A percentile compares a stretch with the other conserved stretches of the same genome.
phyloP scores from a whole-genome alignment of 208 protist genomes.

The Leishmania tropica region DNA sequence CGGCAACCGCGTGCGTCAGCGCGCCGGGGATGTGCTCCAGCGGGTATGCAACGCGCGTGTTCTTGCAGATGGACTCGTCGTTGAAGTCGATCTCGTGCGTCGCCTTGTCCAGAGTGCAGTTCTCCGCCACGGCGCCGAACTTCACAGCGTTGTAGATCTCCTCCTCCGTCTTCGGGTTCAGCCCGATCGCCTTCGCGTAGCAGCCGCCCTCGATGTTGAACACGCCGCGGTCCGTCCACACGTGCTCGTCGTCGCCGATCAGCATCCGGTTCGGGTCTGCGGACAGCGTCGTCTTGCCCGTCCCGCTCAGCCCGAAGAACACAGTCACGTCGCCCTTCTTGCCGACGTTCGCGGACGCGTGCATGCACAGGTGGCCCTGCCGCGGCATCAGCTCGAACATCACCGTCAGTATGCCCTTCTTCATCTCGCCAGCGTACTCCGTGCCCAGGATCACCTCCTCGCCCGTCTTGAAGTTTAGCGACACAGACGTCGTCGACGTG shows the following conservation, averaged over 20 bases:
- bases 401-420: conserved; percentile 97
- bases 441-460: conserved; percentile 96
- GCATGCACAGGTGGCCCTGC: conserved; percentile 92
- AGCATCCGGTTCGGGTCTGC: conserved; percentile 84
- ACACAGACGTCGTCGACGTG: conserved; percentile 69
- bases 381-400: conserved; percentile 97
- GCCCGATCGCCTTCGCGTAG: conserved; percentile 93
- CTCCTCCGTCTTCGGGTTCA: conserved; percentile 90
- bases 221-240: conserved; percentile 88
- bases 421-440: conserved; percentile 98
- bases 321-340: conserved; percentile 74
- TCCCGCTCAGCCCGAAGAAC: conserved; percentile 93
- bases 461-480: conserved; percentile 82
- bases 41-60: conserved; percentile 96
- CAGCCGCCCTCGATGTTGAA: conserved; percentile 95
- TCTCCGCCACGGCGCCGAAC: conserved; percentile 91
- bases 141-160: conserved; percentile 92
- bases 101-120: conserved; percentile 73
- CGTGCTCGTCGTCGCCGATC: conserved; percentile 95
- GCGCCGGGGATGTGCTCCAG: conserved; percentile 95
- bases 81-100: conserved; percentile 92
- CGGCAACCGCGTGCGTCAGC: conserved; percentile 69
- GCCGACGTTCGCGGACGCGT: conserved; percentile 93
- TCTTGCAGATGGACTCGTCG: conserved; percentile 95
- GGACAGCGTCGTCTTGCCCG: conserved; percentile 94